Evolutionary conservation across 176 grass and related monocot genomes (phyloP).

Genomic region (Cenchrus americanus): DNA sequence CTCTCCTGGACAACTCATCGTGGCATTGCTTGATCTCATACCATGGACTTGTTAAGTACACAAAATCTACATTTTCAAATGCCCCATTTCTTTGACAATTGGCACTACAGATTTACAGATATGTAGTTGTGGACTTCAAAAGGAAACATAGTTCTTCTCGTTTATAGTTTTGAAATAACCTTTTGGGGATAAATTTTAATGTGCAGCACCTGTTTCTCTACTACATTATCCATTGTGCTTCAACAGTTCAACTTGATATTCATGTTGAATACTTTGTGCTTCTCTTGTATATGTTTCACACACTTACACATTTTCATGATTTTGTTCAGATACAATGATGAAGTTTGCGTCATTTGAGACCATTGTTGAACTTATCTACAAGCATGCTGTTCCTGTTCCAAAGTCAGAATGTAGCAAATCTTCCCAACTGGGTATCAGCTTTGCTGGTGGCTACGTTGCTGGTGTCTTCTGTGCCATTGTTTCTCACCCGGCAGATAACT

Average conservation of each 20-base stretch:
- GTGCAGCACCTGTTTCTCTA: not conserved
- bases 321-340: constrained; percentile 67
- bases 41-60: not conserved
- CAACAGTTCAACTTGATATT: not conserved
- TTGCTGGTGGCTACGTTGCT: constrained; percentile 70
- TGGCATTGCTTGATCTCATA: not conserved
- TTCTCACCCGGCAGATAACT: constrained; percentile 72
- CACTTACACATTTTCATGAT: constrained; percentile 1
- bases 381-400: constrained; percentile 58
- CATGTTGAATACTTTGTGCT: not conserved
- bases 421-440: constrained; percentile 61
- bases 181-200: not conserved
- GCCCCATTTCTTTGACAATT: not conserved
- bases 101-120: not conserved
- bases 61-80: not conserved
- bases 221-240: not conserved
- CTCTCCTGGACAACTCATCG: not conserved
- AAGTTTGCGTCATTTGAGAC: constrained; percentile 81
- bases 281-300: constrained; percentile 5
- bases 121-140: constrained; percentile 9
- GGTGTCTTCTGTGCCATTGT: constrained; percentile 67
- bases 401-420: constrained; percentile 65
- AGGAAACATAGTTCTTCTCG: not conserved
- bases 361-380: constrained; percentile 68
- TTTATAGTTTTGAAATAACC: not conserved